Percentiles rank a stretch among this genome's conserved stretches.
Conservation (phyloP, 2,329 filamentous ascomycete species). For the Apiospora phragmitis region DNA sequence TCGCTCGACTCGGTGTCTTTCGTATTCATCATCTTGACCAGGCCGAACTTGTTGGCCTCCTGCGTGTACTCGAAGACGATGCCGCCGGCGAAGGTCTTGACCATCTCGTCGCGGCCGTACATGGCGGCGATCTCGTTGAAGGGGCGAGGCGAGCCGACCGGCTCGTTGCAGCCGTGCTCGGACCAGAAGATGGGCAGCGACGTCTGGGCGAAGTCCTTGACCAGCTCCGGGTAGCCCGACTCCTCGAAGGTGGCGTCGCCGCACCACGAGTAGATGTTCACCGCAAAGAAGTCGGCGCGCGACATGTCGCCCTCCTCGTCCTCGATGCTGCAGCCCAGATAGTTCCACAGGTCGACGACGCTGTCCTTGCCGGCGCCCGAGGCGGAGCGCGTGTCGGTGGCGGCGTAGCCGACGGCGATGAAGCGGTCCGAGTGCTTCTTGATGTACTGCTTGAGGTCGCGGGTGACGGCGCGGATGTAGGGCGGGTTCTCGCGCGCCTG, state of each 20-base stretch:
- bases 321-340: constrained; percentile 60
- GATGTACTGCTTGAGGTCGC: constrained; percentile 77
- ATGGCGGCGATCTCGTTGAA: constrained; percentile 73
- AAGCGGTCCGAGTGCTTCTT: constrained; percentile 62
- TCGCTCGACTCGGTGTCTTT: constrained; percentile 32
- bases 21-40: constrained; percentile 60
- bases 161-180: constrained; percentile 72
- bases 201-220: constrained; percentile 61
- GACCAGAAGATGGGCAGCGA: constrained; percentile 76
- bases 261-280: constrained; percentile 75
- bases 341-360: constrained; percentile 69
- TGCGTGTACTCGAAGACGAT: constrained; percentile 77
- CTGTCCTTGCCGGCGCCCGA: not conserved
- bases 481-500: constrained; percentile 61
- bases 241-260: constrained; percentile 60
- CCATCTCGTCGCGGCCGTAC: constrained; percentile 66
- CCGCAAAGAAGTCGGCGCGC: constrained; percentile 58
- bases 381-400: constrained; percentile 52
- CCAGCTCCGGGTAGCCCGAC: constrained; percentile 60
- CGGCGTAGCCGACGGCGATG: constrained; percentile 76
- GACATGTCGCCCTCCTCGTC: constrained; percentile 54
- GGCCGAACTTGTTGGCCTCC: constrained; percentile 62
- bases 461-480: constrained; percentile 69
- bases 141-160: constrained; percentile 54
- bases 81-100: constrained; percentile 65